Evolutionary conservation across 2,329 filamentous ascomycete species (phyloP).

Genomic region (Scolecobasidium constrictum): DNA sequence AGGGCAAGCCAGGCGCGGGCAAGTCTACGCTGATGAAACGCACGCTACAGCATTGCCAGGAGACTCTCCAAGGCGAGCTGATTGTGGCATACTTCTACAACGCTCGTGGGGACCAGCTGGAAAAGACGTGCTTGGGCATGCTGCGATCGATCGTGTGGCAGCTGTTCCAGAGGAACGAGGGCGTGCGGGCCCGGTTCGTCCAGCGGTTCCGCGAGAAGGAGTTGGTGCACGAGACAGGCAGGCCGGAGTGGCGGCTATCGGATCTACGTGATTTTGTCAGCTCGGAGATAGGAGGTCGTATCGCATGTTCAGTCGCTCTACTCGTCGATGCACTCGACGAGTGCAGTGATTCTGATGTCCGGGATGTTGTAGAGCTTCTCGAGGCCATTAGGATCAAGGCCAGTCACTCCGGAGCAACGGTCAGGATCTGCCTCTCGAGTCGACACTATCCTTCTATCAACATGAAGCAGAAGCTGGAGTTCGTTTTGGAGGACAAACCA

Average conservation of each 20-base stretch:
- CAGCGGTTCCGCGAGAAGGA: not conserved
- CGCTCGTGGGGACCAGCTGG: constrained; percentile 30
- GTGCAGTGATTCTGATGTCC: constrained; percentile 27
- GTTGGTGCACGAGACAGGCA: not conserved
- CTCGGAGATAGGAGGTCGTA: not conserved
- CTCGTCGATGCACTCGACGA: constrained; percentile 38
- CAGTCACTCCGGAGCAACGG: constrained; percentile 1
- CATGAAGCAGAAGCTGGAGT: constrained; percentile 19
- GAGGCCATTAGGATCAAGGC: constrained; percentile 19
- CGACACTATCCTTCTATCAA: constrained; percentile 33
- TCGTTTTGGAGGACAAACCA: constrained; percentile 24
- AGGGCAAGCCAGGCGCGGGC: constrained; percentile 34
- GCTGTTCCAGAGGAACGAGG: constrained; percentile 22
- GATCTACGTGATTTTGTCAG: too few relatives aligned
- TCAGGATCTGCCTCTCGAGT: constrained; percentile 30
- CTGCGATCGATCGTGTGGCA: constrained; percentile 41
- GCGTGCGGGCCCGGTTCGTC: too few relatives aligned
- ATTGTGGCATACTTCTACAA: constrained; percentile 37
- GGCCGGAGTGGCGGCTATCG: too few relatives aligned
- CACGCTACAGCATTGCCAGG: not conserved
- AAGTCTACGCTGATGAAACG: constrained; percentile 36
- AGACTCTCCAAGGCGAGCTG: not conserved
- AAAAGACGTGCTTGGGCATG: constrained; percentile 37
- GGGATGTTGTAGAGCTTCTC: constrained; percentile 27
- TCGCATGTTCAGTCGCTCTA: constrained; percentile 16